Percentiles rank a stretch among this genome's conserved stretches.
These are phyloP conservation scores for Schwanniomyces polymorphus DNA, from an alignment of 805 yeast species.

Conservation along the genomic window DNA sequence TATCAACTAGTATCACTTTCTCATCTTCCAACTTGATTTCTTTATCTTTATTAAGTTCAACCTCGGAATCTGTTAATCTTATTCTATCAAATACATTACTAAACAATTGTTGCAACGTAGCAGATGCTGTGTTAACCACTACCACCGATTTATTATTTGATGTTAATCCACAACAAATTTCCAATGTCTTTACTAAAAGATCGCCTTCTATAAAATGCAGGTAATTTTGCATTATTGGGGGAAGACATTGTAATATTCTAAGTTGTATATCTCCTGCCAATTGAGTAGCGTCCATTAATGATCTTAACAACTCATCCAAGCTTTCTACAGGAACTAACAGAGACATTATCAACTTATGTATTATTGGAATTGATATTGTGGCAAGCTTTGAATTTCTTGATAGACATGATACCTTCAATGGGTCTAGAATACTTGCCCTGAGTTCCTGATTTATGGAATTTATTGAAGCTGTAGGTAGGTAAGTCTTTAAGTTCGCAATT, in stretches of 20 bases:
- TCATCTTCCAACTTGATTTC: constrained; percentile 43
- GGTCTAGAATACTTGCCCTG: constrained; percentile 33
- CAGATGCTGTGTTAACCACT: constrained; percentile 88
- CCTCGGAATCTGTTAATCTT: constrained; percentile 15
- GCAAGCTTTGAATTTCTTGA: constrained; percentile 75
- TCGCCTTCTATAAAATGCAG: constrained; percentile 53
- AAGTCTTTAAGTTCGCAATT: constrained; percentile 10
- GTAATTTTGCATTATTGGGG: constrained; percentile 69
- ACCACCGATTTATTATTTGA: constrained; percentile 67
- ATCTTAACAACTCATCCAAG: constrained; percentile 58
- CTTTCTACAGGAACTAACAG: constrained; percentile 54
- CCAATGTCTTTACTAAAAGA: constrained; percentile 56
- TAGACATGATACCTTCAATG: constrained; percentile 71
- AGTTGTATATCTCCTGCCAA: constrained; percentile 81
- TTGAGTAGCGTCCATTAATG: constrained; percentile 71
- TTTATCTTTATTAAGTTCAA: constrained; percentile 1
- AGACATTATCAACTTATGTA: constrained; percentile 60
- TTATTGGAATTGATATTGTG: constrained; percentile 67
- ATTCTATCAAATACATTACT: constrained; percentile 75
- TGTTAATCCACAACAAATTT: constrained; percentile 72
- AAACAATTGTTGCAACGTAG: constrained; percentile 85
- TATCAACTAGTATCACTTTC: constrained; percentile 41
- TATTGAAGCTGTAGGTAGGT: constrained; percentile 4
- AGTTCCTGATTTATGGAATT: constrained; percentile 19
- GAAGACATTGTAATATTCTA: constrained; percentile 80